A percentile compares a stretch with the other conserved stretches of the same genome.
These are phyloP conservation scores for Phytophthora pisi DNA, from an alignment of 352 stramenopile species.

Conservation along the genomic window DNA sequence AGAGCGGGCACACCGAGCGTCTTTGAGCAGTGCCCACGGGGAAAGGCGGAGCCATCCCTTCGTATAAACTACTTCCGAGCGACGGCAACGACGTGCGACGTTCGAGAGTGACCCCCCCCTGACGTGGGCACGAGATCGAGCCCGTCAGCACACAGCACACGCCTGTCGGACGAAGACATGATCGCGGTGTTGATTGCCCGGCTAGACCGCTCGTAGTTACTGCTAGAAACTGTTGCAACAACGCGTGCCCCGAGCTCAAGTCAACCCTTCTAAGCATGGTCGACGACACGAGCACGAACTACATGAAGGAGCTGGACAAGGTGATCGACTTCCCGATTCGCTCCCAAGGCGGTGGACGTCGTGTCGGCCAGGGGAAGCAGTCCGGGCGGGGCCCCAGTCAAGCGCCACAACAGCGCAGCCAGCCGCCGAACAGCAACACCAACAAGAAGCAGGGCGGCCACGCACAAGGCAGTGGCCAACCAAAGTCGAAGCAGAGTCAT, in stretches of 20 bases:
- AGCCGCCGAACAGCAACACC: neutral
- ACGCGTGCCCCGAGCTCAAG: too few relatives aligned
- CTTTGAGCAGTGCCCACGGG: neutral
- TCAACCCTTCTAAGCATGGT: too few relatives aligned
- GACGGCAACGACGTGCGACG: neutral
- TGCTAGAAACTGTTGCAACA: too few relatives aligned
- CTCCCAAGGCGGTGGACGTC: neutral
- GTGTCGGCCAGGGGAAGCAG: neutral
- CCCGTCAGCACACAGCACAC: neutral
- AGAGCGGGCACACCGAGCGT: neutral
- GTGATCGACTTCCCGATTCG: neutral
- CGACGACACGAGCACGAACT: too few relatives aligned
- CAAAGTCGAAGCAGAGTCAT: too few relatives aligned
- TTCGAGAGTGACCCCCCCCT: neutral
- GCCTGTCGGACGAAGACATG: neutral
- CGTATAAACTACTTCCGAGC: slow-evolving; percentile 1
- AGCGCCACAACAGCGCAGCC: neutral
- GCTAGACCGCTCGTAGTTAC: too few relatives aligned
- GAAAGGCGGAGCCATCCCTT: neutral
- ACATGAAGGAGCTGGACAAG: neutral
- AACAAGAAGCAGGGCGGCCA: too few relatives aligned
- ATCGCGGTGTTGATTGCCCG: too few relatives aligned
- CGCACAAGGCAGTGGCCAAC: too few relatives aligned
- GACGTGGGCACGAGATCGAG: neutral
- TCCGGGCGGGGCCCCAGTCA: neutral